A percentile compares a stretch with the other conserved stretches of the same genome.
Evolutionary conservation across 2,329 filamentous ascomycete genomes (phyloP).

Genomic region (Colletotrichum nymphaeae): DNA sequence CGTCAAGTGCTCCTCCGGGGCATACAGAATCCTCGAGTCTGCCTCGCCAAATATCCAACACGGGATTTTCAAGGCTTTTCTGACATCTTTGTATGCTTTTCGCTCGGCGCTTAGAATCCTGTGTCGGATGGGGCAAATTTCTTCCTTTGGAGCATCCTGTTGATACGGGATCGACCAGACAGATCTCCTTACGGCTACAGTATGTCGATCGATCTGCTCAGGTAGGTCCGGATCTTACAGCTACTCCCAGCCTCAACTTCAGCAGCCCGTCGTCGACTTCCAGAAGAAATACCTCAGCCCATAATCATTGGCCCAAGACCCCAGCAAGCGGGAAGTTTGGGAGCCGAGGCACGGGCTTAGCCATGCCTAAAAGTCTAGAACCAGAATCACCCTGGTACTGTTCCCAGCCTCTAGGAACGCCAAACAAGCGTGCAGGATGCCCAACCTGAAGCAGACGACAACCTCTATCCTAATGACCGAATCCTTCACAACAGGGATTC

Average conservation of each 20-base stretch:
- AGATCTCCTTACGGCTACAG: constrained; percentile 3
- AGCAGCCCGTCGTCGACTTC: constrained; percentile 8
- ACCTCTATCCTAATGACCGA: constrained; percentile 3
- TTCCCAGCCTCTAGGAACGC: background rate
- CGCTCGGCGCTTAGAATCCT: background rate
- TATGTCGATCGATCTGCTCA: constrained; percentile 23
- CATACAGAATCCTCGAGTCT: constrained; percentile 12
- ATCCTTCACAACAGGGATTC: background rate
- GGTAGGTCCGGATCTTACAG: background rate
- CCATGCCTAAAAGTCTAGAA: constrained; percentile 2
- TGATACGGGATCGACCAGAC: constrained; percentile 15
- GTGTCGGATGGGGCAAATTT: background rate
- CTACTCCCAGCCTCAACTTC: constrained; percentile 25
- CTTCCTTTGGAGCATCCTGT: background rate
- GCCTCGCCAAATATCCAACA: constrained; percentile 18
- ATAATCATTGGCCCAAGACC: constrained; percentile 2
- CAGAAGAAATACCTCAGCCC: background rate
- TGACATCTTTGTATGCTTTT: background rate
- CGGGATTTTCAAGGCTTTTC: background rate
- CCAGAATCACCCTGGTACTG: background rate
- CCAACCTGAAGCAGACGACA: background rate
- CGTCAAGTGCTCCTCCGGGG: background rate
- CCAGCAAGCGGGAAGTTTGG: background rate
- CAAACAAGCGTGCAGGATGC: background rate
- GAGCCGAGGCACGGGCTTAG: background rate